Evolutionary conservation across 257 asterid genomes (phyloP), one percentile per base, ranked within the genome.

Genomic region (Solanum pinnatisectum): DNA sequence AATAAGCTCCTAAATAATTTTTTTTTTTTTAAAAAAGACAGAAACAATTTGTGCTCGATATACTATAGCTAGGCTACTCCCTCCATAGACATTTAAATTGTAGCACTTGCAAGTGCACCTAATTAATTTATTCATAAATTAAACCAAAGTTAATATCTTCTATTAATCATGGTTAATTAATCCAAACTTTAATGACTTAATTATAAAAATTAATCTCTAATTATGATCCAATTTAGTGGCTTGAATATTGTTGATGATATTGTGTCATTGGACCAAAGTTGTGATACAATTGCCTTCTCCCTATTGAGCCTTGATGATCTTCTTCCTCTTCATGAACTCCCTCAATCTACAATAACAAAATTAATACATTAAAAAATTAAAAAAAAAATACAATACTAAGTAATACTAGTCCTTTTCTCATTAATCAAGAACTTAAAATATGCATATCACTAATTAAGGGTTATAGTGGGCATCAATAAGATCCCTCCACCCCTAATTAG

Each of bases 311-410:
- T 74, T 87, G 91, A 33, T 92, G 91, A 37, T 93, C 93, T 5
- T 91, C 93, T 25, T 89, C 94, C 86, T 94, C 95, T 79, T 91
- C 96, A 7, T 87, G 93, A 87, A 90, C 90, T 87, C 96, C 94
- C 5, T 94, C 96, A 52, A 91, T 90, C 97, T 95, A 74, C 86
- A 87, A 56, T 35, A 46, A 33, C 72, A 89, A 89, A 22, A 27
- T 33, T 33, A 6, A 6, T 33, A 25, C 46, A 72, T 11, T 65
- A 65, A 32, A 15, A 76, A 85, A 87, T 23, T 10, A 37, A 49
- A 4, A 46, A 4, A 46, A 65, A 16, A 4, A 39, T 40, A 23
- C 23, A 40, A 40, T 13, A 35, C 52, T 18, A 42, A 86, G 18
- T 11, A 23, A 12, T 33, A 5, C n/a, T 14, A 4, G 35, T 35